A percentile compares a stretch with the other conserved stretches of the same genome.
Conservation (phyloP, 805 yeast genomes). For the Ogataea saltuana region DNA sequence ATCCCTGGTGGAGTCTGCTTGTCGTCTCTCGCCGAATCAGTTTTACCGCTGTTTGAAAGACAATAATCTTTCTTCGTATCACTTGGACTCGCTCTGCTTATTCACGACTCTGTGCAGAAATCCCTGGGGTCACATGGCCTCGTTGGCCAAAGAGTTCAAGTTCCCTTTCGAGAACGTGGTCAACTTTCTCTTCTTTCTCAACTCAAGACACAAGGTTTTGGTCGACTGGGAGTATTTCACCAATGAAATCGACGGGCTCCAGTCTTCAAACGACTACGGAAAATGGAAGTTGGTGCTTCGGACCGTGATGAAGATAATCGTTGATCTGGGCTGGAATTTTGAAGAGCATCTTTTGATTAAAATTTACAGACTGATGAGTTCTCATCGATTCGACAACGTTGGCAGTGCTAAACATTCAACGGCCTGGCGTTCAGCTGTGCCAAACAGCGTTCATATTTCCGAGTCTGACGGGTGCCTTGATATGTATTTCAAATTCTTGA, state of each 20-base stretch:
- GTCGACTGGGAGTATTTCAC: conserved; percentile 36
- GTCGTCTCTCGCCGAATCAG: conserved; percentile 20
- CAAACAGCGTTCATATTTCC: conserved; percentile 11
- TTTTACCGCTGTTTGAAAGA: conserved; percentile 18
- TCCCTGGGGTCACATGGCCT: conserved; percentile 31
- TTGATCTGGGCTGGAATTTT: conserved; percentile 31
- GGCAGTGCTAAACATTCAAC: conserved; percentile 15
- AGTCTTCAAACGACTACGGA: neutral
- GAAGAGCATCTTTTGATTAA: conserved; percentile 34
- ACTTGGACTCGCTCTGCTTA: conserved; percentile 27
- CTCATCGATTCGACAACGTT: conserved; percentile 31
- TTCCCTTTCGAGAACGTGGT: conserved; percentile 24
- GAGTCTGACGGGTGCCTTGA: conserved; percentile 34
- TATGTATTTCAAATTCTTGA: conserved; percentile 33
- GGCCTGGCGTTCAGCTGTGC: conserved; percentile 18
- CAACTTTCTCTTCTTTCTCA: conserved; percentile 29
- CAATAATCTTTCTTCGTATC: conserved; percentile 10
- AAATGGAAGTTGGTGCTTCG: conserved; percentile 22
- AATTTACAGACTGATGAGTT: conserved; percentile 30
- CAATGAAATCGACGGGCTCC: conserved; percentile 21
- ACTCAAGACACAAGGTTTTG: conserved; percentile 24
- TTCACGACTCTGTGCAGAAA: conserved; percentile 24
- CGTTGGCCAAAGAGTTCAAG: conserved; percentile 10
- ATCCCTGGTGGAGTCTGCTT: conserved; percentile 18
- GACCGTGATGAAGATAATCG: conserved; percentile 23